Evolutionary conservation across 345 rosid genomes (phyloP).

Genomic region (Orychophragmus violaceus): DNA sequence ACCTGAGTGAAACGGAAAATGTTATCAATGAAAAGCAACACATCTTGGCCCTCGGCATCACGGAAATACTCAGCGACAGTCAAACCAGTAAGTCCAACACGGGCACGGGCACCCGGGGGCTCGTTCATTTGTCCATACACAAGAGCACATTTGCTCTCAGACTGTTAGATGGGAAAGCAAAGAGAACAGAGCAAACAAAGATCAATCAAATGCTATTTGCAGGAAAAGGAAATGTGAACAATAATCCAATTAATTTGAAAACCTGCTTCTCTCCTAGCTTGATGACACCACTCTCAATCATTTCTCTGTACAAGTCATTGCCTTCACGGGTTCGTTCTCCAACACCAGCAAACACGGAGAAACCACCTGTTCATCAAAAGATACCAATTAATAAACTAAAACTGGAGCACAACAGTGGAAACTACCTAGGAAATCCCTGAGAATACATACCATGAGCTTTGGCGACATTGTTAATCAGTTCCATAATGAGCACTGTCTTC

Average conservation of each 20-base stretch:
- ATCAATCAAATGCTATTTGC: not conserved
- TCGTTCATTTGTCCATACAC: slow-evolving; percentile 99
- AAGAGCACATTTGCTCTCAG: slow-evolving; percentile 95
- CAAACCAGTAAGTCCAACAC: slow-evolving; percentile 97
- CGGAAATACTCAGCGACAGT: slow-evolving; percentile 98
- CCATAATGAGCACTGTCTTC: slow-evolving; percentile 97
- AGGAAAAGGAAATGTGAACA: not conserved
- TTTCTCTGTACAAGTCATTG: slow-evolving; percentile 96
- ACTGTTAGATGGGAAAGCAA: slow-evolving; percentile 24
- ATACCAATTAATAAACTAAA: not conserved
- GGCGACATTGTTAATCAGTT: slow-evolving; percentile 94
- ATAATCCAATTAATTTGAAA: not conserved
- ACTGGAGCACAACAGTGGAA: not conserved
- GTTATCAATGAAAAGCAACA: slow-evolving; percentile 93
- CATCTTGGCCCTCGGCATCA: slow-evolving; percentile 99
- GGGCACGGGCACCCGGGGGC: slow-evolving; percentile 99
- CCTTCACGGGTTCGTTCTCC: slow-evolving; percentile 99
- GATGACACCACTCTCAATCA: slow-evolving; percentile 99
- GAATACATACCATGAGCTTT: slow-evolving; percentile 78
- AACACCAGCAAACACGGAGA: slow-evolving; percentile 99
- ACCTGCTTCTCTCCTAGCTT: slow-evolving; percentile 99
- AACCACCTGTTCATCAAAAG: slow-evolving; percentile 66
- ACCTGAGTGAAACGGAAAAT: slow-evolving; percentile 97
- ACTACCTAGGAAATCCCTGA: not conserved
- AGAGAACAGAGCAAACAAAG: not conserved